Evolutionary conservation across 2,329 filamentous ascomycete genomes (phyloP).

Genomic region (Aspergillus eucalypticola): DNA sequence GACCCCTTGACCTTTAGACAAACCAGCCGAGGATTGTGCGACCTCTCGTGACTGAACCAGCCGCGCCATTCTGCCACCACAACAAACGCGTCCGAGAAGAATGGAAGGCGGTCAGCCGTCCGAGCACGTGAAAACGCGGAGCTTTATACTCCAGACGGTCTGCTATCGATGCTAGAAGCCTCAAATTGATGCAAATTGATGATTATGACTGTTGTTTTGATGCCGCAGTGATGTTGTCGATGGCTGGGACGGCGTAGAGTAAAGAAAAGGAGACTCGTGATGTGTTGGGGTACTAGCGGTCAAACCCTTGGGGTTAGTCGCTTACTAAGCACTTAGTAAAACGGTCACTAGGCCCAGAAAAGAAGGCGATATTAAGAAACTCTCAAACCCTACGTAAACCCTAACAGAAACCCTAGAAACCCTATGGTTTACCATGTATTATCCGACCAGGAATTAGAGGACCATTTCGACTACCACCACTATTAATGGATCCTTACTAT

Average conservation of each 20-base stretch:
- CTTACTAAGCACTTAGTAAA: background rate
- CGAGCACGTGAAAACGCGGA: background rate
- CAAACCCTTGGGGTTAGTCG: background rate
- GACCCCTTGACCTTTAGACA: background rate
- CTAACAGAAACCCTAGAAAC: background rate
- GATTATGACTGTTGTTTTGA: background rate
- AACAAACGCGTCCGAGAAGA: background rate
- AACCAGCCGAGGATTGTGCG: background rate
- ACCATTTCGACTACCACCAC: too few relatives aligned
- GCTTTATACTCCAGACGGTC: background rate
- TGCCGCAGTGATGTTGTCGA: background rate
- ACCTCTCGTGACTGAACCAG: background rate
- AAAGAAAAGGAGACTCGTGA: background rate
- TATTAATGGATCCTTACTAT: too few relatives aligned
- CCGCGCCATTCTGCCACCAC: background rate
- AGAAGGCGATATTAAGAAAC: too few relatives aligned
- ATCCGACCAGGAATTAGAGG: too few relatives aligned
- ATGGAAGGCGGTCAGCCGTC: background rate
- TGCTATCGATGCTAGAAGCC: background rate
- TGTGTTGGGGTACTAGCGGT: background rate
- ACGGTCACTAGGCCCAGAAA: accelerated
- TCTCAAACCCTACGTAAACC: too few relatives aligned
- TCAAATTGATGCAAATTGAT: background rate
- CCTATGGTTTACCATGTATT: background rate
- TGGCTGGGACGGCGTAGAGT: background rate